phyloP scores from a whole-genome alignment of 768 basidiomycete genomes.

The Leccinellum rugosiceps region DNA sequence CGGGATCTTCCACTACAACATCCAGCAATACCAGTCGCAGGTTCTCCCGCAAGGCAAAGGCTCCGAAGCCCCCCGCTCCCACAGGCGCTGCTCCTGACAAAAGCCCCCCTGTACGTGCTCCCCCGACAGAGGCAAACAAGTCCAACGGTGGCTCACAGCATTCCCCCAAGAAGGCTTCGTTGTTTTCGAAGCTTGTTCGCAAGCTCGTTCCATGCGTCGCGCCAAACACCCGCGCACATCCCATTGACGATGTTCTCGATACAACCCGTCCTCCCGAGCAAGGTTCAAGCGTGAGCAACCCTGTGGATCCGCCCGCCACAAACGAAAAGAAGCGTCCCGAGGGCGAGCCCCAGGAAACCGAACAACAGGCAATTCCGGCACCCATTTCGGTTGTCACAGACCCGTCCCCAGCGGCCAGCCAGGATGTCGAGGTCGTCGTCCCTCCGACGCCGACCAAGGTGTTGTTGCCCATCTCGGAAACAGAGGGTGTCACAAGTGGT shows the following conservation, averaged over 20 bases:
- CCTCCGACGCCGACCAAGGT: slow-evolving; percentile 47
- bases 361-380: slow-evolving; percentile 31
- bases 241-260: slow-evolving; percentile 38
- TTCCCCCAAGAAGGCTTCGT: slow-evolving; percentile 45
- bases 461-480: slow-evolving; percentile 63
- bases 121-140: slow-evolving; percentile 34
- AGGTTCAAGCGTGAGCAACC: slow-evolving; percentile 17
- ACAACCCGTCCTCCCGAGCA: slow-evolving; percentile 16
- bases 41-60: slow-evolving; percentile 30
- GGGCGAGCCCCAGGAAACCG: slow-evolving; percentile 31
- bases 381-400: slow-evolving; percentile 23
- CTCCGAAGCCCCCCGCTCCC: slow-evolving; percentile 14
- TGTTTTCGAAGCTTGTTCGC: slow-evolving; percentile 57
- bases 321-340: slow-evolving; percentile 29
- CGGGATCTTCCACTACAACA: slow-evolving; percentile 22
- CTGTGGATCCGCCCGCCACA: slow-evolving; percentile 20
- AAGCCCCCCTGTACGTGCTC: slow-evolving; percentile 32
- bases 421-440: slow-evolving; percentile 39
- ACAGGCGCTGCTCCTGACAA: slow-evolving; percentile 24
- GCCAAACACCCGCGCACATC: slow-evolving; percentile 46
- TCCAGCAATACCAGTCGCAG: slow-evolving; percentile 23
- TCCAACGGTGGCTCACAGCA: slow-evolving; percentile 33
- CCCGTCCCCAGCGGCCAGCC: slow-evolving; percentile 13
- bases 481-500: slow-evolving; percentile 86
- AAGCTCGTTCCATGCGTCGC: slow-evolving; percentile 65